Conservation (phyloP, 768 basidiomycete species). For the Russula dissimulans region DNA sequence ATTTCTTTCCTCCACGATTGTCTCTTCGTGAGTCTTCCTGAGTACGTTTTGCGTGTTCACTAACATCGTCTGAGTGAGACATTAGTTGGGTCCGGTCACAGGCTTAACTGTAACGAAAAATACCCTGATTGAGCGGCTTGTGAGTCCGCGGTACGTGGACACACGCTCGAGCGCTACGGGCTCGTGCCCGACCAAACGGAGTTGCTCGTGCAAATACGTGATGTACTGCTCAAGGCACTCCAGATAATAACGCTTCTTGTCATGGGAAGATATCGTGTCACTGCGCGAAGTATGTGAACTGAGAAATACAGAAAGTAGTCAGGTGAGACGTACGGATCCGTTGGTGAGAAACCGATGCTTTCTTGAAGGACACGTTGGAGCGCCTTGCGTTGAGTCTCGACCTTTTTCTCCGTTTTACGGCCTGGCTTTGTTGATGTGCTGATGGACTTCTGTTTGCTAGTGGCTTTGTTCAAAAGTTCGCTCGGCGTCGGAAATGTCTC, state of each 20-base stretch:
- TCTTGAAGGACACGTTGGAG: constrained; percentile 50
- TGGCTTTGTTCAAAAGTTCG: constrained; percentile 44
- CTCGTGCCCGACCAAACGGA: constrained; percentile 38
- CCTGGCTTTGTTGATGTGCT: not conserved
- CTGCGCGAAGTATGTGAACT: constrained; percentile 26
- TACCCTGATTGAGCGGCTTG: constrained; percentile 57
- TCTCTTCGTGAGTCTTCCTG: constrained; percentile 41
- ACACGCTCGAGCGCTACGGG: constrained; percentile 45
- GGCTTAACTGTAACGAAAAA: constrained; percentile 13
- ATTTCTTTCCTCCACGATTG: constrained; percentile 44
- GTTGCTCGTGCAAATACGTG: constrained; percentile 52
- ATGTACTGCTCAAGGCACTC: constrained; percentile 69
- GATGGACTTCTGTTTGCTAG: constrained; percentile 16
- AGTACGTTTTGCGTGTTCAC: constrained; percentile 59
- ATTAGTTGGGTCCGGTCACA: not conserved
- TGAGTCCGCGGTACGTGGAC: constrained; percentile 43
- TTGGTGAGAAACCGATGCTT: constrained; percentile 46
- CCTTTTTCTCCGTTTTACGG: constrained; percentile 14
- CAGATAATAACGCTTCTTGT: constrained; percentile 66
- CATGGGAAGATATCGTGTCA: constrained; percentile 69
- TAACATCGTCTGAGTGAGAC: constrained; percentile 45
- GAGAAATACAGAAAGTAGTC: not conserved
- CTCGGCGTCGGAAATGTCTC: constrained; percentile 52
- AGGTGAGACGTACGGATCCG: constrained; percentile 45
- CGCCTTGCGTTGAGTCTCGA: constrained; percentile 46